phyloP scores from a whole-genome alignment of 805 yeast species.

The Nakazawaea holstii region DNA sequence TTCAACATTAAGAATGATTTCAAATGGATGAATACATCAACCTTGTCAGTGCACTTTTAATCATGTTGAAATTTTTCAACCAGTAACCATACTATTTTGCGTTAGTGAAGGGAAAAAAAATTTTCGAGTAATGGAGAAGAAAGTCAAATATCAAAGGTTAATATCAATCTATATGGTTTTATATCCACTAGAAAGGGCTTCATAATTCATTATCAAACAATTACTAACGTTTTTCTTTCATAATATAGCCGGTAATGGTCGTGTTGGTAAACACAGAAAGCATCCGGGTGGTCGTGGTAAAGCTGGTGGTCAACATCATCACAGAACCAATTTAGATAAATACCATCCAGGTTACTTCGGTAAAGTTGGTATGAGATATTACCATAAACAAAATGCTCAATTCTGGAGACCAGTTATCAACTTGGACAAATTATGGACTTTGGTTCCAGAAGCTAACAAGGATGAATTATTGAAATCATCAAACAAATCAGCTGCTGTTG shows the following conservation, averaged over 20 bases:
- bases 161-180: too few relatives aligned
- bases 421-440: slow-evolving; percentile 98
- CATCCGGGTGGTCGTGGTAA: slow-evolving; percentile 99
- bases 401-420: slow-evolving; percentile 98
- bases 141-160: too few relatives aligned
- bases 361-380: slow-evolving; percentile 99
- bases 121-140: too few relatives aligned
- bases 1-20: too few relatives aligned
- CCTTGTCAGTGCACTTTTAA: too few relatives aligned
- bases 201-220: background rate
- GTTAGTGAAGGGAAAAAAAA: too few relatives aligned
- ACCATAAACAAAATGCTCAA: slow-evolving; percentile 92
- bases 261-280: slow-evolving; percentile 99
- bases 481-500: slow-evolving; percentile 90
- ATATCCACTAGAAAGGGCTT: background rate
- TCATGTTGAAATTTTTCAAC: too few relatives aligned
- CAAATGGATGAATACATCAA: too few relatives aligned
- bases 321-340: slow-evolving; percentile 99
- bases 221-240: background rate
- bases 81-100: too few relatives aligned
- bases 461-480: slow-evolving; percentile 87
- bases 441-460: slow-evolving; percentile 89
- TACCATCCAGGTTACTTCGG: slow-evolving; percentile 99
- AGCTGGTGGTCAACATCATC: slow-evolving; percentile 99
- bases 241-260: slow-evolving; percentile 97